Percentiles rank a stretch among this genome's conserved stretches.
Conservation (phyloP, 2,329 filamentous ascomycete genomes). For the Stachybotrys chlorohalonatus region DNA sequence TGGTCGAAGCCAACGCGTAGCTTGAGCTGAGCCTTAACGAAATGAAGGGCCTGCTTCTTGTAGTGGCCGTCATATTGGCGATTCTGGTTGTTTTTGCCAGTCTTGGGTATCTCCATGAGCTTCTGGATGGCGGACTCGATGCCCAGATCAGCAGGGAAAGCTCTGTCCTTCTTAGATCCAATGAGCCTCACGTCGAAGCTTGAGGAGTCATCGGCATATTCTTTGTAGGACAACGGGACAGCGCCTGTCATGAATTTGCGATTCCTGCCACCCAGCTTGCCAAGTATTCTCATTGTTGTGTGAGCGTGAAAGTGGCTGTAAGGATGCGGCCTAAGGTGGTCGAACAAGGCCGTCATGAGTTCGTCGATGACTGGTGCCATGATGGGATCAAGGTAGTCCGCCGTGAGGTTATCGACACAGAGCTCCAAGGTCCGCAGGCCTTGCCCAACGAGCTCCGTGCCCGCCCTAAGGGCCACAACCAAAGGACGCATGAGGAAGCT, state of each 20-base stretch:
- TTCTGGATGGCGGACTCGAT: conserved; percentile 85
- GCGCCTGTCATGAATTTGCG: conserved; percentile 91
- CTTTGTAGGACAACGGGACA: conserved; percentile 71
- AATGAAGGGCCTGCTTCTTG: conserved; percentile 83
- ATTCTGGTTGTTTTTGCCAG: conserved; percentile 36
- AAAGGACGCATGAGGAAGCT: conserved; percentile 96
- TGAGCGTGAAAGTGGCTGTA: conserved; percentile 98
- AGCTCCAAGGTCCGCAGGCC: conserved; percentile 88
- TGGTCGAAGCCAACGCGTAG: conserved; percentile 80
- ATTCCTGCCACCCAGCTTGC: conserved; percentile 91
- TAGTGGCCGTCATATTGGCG: conserved; percentile 73
- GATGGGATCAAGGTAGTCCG: conserved; percentile 95
- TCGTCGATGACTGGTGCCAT: conserved; percentile 99
- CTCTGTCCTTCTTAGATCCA: conserved; percentile 78
- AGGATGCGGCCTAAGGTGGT: conserved; percentile 85
- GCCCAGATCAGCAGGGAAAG: conserved; percentile 79
- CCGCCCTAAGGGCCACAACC: conserved; percentile 87
- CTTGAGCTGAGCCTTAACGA: conserved; percentile 85
- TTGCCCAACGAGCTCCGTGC: conserved; percentile 89
- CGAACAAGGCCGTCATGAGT: conserved; percentile 94
- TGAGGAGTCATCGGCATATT: conserved; percentile 77
- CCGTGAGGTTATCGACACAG: conserved; percentile 95
- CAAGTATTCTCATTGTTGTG: conserved; percentile 93
- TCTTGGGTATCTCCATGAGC: conserved; percentile 70
- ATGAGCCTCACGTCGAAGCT: conserved; percentile 86